These are phyloP conservation scores for Acanthamoeba culbertsoni DNA, from an alignment of 208 protist species.

Conservation along the genomic window DNA sequence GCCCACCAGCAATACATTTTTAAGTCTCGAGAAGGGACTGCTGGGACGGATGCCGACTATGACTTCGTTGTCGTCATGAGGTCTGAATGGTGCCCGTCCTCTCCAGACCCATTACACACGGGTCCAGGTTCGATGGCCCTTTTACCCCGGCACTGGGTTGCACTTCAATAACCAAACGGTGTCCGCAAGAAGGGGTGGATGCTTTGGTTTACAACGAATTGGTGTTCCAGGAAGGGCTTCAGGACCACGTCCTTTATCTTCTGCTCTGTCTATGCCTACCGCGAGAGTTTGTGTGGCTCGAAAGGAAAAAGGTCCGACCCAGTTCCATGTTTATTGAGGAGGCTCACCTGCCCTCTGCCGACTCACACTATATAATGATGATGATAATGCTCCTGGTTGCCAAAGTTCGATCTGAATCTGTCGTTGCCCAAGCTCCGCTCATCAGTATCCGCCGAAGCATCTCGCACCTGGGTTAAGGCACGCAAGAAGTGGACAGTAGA, in stretches of 20 bases:
- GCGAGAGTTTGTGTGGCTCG: neutral
- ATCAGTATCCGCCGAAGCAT: neutral
- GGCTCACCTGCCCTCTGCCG: neutral
- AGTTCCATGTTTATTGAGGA: neutral
- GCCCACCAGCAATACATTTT: neutral
- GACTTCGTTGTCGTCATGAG: slow-evolving; percentile 36
- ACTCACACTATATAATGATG: neutral
- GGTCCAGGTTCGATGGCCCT: neutral
- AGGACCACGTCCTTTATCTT: slow-evolving; percentile 13
- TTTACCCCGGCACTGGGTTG: neutral
- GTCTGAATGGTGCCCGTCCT: neutral
- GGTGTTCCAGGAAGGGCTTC: slow-evolving; percentile 11
- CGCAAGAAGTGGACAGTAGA: slow-evolving; percentile 37
- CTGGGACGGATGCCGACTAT: neutral
- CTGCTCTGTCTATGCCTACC: slow-evolving; percentile 1
- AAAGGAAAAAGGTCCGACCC: neutral
- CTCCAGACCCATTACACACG: neutral
- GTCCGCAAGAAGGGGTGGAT: neutral
- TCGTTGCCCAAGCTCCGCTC: neutral
- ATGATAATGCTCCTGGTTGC: neutral
- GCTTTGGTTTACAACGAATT: neutral
- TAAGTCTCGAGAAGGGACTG: neutral
- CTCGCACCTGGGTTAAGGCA: slow-evolving; percentile 6
- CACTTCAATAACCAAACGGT: neutral
- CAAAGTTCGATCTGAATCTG: neutral